Base-by-base conservation (phyloP, 805 yeast genomes). In the Starmerella stigmatis region DNA sequence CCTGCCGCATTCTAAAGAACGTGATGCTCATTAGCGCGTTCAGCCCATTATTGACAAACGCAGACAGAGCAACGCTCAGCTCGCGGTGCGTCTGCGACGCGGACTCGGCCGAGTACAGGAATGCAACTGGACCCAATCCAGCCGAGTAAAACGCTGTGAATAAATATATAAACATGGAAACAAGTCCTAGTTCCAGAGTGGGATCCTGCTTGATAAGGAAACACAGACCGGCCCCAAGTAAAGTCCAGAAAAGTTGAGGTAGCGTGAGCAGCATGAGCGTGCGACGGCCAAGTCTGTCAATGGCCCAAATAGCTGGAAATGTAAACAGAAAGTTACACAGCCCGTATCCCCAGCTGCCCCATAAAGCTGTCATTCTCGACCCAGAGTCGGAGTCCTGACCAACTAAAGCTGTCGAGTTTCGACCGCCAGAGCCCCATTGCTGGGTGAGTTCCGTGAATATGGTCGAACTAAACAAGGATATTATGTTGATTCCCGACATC, bases 101-200 rank as follows among this genome's bases (percentile, higher is more conserved):
- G 2, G 50, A 82, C 63, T 85, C 94, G 9, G 94, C 94, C 20
- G 49, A 79, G 59, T 85, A 82, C 2, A 92, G 81, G 66, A 85
- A 85, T 3, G 94, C 94, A 36, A 85, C 92, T 12, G 92, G 94
- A 35, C 94, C 94, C 61, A 81, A 85, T 45, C 94, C 89, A 3
- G 83, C 76, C 0, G 94, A 81, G 64, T 85, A 85, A 45, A 81
- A 79, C 34, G 76, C 71, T 0, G 85, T 68, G 63, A 74, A 84
- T 25, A 85, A 59, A 60, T 85, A 85, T 47, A 85, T 78, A 53
- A 92, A 94, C 49, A 76, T 66, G 5, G 81, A 69, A 45, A 83
- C 77, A 44, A 80, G 71, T 3, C 78, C 95, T 48, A 80, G 63
- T 56, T 83, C 71, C 7, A 73, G 62, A 10, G 36, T 39, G 7